These are phyloP conservation scores for Elasticomyces elasticus DNA, from an alignment of 495 filamentous ascomycete species.

Conservation along the genomic window DNA sequence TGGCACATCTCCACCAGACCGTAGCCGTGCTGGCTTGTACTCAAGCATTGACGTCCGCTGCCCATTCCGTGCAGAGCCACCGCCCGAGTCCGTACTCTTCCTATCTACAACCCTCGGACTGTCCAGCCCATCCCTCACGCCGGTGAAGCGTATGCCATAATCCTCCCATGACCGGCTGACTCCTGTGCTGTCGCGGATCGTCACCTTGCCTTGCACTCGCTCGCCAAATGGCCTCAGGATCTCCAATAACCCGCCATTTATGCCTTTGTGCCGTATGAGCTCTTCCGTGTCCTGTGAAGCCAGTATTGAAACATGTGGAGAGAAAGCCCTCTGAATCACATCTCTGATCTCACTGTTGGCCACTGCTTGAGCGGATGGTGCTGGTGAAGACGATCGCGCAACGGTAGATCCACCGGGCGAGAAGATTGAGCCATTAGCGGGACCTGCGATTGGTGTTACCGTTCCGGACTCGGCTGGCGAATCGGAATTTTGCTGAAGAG, in stretches of 20 bases:
- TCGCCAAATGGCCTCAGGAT: conserved; percentile 89
- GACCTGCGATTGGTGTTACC: conserved; percentile 26
- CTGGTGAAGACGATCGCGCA: conserved; percentile 16
- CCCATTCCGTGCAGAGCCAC: conserved; percentile 23
- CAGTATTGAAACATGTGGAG: conserved; percentile 75
- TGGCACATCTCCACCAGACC: conserved; percentile 40
- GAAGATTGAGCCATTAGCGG: conserved; percentile 30
- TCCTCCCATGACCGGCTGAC: conserved; percentile 76
- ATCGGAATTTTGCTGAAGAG: conserved; percentile 13
- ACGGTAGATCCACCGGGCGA: conserved; percentile 23
- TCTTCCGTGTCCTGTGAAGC: conserved; percentile 75
- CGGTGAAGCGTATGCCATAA: conserved; percentile 75
- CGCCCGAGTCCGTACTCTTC: conserved; percentile 28
- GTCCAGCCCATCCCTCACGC: conserved; percentile 52
- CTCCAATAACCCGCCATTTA: conserved; percentile 68
- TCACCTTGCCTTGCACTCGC: conserved; percentile 72
- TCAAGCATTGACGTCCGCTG: conserved; percentile 19
- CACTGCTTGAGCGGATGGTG: conserved; percentile 4
- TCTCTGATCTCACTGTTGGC: conserved; percentile 53
- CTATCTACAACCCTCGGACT: conserved; percentile 34
- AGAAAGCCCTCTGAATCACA: conserved; percentile 72
- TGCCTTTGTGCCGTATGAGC: conserved; percentile 74
- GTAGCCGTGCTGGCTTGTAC: conserved; percentile 22
- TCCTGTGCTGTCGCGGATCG: conserved; percentile 79
- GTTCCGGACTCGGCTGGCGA: conserved; percentile 26